phyloP scores from a whole-genome alignment of 1,284 basidiomycete genomes.

The Pulveroboletus sp. region DNA sequence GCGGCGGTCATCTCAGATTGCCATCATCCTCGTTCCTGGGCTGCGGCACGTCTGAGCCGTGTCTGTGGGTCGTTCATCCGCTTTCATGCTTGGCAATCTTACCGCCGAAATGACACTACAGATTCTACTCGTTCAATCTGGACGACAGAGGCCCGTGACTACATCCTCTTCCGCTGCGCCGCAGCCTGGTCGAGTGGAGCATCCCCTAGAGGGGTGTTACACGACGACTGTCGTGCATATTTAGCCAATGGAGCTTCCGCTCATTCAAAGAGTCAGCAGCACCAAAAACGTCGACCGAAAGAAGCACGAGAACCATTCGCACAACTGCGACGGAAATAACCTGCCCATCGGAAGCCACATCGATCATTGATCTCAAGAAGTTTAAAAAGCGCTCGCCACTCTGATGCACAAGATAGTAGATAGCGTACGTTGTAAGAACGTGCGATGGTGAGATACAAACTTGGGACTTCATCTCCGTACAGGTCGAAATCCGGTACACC shows the following conservation, averaged over 20 bases:
- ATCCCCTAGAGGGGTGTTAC: conserved; percentile 2
- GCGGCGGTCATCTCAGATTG: conserved; percentile 7
- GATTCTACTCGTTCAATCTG: conserved; percentile 10
- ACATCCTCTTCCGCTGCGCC: too few relatives aligned
- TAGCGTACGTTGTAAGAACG: conserved; percentile 26
- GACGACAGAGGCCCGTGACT: background rate
- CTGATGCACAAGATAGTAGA: conserved; percentile 10
- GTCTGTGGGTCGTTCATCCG: conserved; percentile 3
- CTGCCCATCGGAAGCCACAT: conserved; percentile 16
- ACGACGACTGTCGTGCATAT: background rate
- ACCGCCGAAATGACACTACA: background rate
- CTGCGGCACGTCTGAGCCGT: background rate
- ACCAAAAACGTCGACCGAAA: conserved; percentile 10
- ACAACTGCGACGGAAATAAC: conserved; percentile 30
- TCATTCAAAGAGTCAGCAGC: conserved; percentile 3
- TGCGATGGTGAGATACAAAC: conserved; percentile 29
- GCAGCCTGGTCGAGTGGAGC: background rate
- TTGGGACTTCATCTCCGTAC: conserved; percentile 31
- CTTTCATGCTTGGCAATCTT: background rate
- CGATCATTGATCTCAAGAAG: conserved; percentile 25
- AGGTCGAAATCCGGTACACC: conserved; percentile 29
- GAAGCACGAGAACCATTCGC: conserved; percentile 18
- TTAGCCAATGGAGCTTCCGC: background rate
- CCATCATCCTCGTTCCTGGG: conserved; percentile 4
- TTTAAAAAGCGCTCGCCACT: conserved; percentile 15